Percentiles rank a stretch among this genome's conserved stretches.
Evolutionary conservation across 2,329 filamentous ascomycete species (phyloP).

Genomic region (Pestalotiopsis sp.): DNA sequence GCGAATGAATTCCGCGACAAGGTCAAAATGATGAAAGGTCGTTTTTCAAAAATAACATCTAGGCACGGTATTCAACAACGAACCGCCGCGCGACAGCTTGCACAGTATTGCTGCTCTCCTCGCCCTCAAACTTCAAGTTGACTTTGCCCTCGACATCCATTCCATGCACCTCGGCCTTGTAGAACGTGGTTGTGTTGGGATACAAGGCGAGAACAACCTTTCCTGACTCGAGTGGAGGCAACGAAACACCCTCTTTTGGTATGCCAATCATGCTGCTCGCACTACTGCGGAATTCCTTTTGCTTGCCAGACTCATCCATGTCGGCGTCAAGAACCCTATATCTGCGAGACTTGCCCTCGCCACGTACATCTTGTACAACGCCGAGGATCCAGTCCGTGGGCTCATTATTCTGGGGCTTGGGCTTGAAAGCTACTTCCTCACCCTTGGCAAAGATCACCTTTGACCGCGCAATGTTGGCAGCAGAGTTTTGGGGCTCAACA

Average conservation of each 20-base stretch:
- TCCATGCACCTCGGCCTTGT: conserved; percentile 79
- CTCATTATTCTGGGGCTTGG: conserved; percentile 52
- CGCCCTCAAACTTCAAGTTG: conserved; percentile 76
- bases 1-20: background rate
- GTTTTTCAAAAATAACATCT: background rate
- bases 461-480: conserved; percentile 41
- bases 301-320: conserved; percentile 68
- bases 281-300: conserved; percentile 70
- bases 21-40: background rate
- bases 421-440: conserved; percentile 69
- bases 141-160: conserved; percentile 60
- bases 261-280: conserved; percentile 79
- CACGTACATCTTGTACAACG: conserved; percentile 73
- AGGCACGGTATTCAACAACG: conserved; percentile 69
- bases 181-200: conserved; percentile 83
- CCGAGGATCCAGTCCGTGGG: conserved; percentile 73
- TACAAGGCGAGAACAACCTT: conserved; percentile 78
- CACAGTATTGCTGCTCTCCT: conserved; percentile 72
- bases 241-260: conserved; percentile 55
- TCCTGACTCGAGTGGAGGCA: conserved; percentile 64
- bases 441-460: conserved; percentile 61
- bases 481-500: conserved; percentile 51
- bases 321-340: conserved; percentile 83
- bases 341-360: conserved; percentile 75
- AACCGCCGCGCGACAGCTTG: conserved; percentile 76